These are phyloP conservation scores for Toxicodendron radicans DNA, from an alignment of 345 rosid species.

Conservation along the genomic window DNA sequence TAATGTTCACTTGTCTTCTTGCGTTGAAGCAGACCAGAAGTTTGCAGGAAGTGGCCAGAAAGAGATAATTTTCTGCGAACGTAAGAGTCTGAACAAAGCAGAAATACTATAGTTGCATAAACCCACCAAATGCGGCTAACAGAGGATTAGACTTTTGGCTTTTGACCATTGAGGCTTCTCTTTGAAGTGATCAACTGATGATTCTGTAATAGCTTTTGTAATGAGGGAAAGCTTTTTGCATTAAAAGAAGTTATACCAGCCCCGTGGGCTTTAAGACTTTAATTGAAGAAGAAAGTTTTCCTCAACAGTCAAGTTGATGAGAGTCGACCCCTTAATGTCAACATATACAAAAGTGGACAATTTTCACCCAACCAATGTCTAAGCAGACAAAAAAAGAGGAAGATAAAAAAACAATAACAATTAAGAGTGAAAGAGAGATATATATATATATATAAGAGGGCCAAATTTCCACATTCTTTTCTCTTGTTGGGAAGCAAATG, in stretches of 20 bases:
- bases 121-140: slow-evolving; percentile 25
- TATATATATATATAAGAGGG: not conserved
- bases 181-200: slow-evolving; percentile 29
- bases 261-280: slow-evolving; percentile 39
- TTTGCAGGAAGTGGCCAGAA: slow-evolving; percentile 24
- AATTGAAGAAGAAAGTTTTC: slow-evolving; percentile 38
- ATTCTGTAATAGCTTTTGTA: slow-evolving; percentile 27
- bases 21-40: slow-evolving; percentile 19
- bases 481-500: slow-evolving; percentile 61
- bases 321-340: slow-evolving; percentile 28
- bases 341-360: slow-evolving; percentile 33
- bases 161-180: slow-evolving; percentile 48
- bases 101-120: slow-evolving; percentile 6
- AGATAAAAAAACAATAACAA: slow-evolving; percentile 10
- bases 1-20: slow-evolving; percentile 29
- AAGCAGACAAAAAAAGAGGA: slow-evolving; percentile 16
- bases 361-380: slow-evolving; percentile 25
- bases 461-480: slow-evolving; percentile 41
- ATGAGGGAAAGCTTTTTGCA: slow-evolving; percentile 35
- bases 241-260: slow-evolving; percentile 52
- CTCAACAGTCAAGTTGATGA: slow-evolving; percentile 12
- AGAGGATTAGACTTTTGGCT: slow-evolving; percentile 40
- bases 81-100: slow-evolving; percentile 32
- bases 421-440: slow-evolving; percentile 7
- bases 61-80: slow-evolving; percentile 33